phyloP scores from a whole-genome alignment of 495 filamentous ascomycete species.

The Aspergillus cavernicola region DNA sequence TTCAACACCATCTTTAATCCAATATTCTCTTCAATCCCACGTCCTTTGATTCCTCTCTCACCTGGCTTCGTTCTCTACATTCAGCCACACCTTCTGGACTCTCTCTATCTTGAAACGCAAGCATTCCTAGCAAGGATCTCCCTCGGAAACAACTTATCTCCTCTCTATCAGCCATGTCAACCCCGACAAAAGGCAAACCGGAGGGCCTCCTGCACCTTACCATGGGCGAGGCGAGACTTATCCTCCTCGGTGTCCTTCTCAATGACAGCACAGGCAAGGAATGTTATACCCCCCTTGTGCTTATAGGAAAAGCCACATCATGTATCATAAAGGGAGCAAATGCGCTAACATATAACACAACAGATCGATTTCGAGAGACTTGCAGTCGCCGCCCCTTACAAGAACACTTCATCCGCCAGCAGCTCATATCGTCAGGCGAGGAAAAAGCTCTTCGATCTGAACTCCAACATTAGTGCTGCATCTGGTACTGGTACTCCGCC shows the following conservation, averaged over 20 bases:
- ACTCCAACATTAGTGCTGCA: background rate
- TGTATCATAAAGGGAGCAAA: background rate
- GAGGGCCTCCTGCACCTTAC: constrained; percentile 20
- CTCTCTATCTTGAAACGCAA: background rate
- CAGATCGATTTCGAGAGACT: constrained; percentile 42
- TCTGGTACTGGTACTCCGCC: background rate
- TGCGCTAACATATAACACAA: background rate
- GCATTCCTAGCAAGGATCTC: background rate
- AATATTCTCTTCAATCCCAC: background rate
- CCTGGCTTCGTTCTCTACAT: background rate
- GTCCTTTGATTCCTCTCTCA: background rate
- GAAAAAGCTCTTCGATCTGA: constrained; percentile 20
- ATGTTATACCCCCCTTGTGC: background rate
- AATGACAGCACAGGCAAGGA: constrained; percentile 21
- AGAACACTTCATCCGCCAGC: constrained; percentile 30
- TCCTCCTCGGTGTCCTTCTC: constrained; percentile 23
- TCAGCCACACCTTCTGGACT: background rate
- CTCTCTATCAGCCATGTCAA: constrained; percentile 11
- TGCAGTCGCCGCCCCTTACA: constrained; percentile 29
- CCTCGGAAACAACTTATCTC: background rate
- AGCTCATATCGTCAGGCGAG: constrained; percentile 24
- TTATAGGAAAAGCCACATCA: background rate
- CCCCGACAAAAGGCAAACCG: constrained; percentile 12
- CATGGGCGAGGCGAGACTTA: constrained; percentile 17
- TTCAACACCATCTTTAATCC: background rate